These are phyloP conservation scores for Penicillium janthinellum DNA, from an alignment of 2,329 filamentous ascomycete species.

Conservation along the genomic window DNA sequence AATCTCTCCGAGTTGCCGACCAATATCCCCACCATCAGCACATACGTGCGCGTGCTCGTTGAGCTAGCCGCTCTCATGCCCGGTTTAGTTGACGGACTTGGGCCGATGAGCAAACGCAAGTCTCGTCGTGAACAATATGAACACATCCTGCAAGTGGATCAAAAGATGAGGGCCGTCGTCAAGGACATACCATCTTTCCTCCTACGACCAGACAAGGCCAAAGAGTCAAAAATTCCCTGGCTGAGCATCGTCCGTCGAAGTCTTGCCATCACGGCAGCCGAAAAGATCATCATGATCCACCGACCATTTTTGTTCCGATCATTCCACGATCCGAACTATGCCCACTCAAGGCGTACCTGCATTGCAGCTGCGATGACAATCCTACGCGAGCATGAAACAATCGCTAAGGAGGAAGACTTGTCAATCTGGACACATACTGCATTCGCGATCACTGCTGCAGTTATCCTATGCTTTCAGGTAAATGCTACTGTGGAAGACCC, in stretches of 20 bases:
- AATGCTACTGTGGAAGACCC: conserved; percentile 21
- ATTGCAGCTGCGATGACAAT: conserved; percentile 45
- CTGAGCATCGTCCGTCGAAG: conserved; percentile 38
- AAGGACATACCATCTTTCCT: conserved; percentile 35
- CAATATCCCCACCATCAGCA: conserved; percentile 27
- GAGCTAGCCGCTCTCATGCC: conserved; percentile 41
- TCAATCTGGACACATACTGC: conserved; percentile 33
- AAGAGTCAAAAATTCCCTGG: conserved; percentile 37
- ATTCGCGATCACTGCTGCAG: conserved; percentile 31
- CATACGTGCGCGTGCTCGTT: conserved; percentile 33
- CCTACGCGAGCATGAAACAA: conserved; percentile 30
- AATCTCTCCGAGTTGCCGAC: conserved; percentile 27
- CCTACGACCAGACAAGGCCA: conserved; percentile 30
- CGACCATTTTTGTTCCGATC: conserved; percentile 41
- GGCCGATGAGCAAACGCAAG: conserved; percentile 35
- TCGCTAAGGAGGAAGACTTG: conserved; percentile 26
- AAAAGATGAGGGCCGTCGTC: conserved; percentile 38
- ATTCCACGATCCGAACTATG: conserved; percentile 36
- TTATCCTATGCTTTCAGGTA: conserved; percentile 31
- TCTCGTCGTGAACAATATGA: conserved; percentile 41
- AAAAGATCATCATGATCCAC: conserved; percentile 50
- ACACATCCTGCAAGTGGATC: conserved; percentile 39
- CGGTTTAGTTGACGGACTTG: conserved; percentile 36
- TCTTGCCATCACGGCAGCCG: conserved; percentile 42
- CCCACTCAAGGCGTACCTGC: conserved; percentile 40